Evolutionary conservation across 2,329 filamentous ascomycete genomes (phyloP).

Genomic region (Lecanicillium sp.): DNA sequence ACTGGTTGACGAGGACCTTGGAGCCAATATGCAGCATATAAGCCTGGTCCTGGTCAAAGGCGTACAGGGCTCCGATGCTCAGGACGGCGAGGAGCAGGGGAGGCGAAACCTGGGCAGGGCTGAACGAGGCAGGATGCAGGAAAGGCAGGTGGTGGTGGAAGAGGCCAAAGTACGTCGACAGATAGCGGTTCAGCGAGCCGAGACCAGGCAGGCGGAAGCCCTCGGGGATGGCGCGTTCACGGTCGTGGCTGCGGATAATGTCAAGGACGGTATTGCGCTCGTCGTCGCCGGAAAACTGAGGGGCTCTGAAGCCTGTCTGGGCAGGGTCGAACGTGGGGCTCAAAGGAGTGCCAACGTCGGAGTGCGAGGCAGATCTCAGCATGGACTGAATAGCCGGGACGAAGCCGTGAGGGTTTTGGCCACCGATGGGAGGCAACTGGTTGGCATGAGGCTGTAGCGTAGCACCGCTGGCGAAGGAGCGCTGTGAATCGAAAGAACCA

Average conservation of each 20-base stretch:
- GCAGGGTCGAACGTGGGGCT: conserved; percentile 69
- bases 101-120: conserved; percentile 71
- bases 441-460: conserved; percentile 51
- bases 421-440: conserved; percentile 63
- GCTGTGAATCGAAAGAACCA: conserved; percentile 62
- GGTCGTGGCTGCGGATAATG: conserved; percentile 76
- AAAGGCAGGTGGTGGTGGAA: conserved; percentile 98
- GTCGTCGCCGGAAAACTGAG: conserved; percentile 77
- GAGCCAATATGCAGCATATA: conserved; percentile 97
- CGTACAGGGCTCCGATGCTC: conserved; percentile 92
- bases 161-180: conserved; percentile 92
- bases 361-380: conserved; percentile 63
- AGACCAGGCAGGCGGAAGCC: conserved; percentile 83
- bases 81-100: conserved; percentile 82
- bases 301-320: conserved; percentile 62
- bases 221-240: conserved; percentile 74
- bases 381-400: conserved; percentile 65
- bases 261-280: conserved; percentile 81
- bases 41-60: conserved; percentile 93
- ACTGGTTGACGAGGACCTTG: conserved; percentile 94
- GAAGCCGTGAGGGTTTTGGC: conserved; percentile 54
- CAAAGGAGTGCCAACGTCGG: conserved; percentile 65
- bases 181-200: conserved; percentile 78
- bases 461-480: conserved; percentile 54
- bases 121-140: conserved; percentile 86